A percentile compares a stretch with the other conserved stretches of the same genome.
Conservation (phyloP, 2,329 filamentous ascomycete species). For the Calonectria pteridis region DNA sequence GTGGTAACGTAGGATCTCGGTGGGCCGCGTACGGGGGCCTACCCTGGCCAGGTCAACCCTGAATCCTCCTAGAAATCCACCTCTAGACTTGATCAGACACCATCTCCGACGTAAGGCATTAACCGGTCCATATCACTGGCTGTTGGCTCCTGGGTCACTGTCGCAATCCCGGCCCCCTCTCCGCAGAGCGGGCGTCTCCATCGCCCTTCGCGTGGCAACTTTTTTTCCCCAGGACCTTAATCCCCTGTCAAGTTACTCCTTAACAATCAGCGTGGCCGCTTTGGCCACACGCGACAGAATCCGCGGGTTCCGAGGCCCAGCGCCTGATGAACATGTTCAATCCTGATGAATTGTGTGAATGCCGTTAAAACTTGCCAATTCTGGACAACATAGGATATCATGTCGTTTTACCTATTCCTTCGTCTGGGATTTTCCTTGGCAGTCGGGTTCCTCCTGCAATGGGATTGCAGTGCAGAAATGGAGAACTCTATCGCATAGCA, state of each 20-base stretch:
- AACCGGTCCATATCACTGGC: not conserved
- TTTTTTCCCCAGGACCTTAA: not conserved
- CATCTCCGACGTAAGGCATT: constrained; percentile 3
- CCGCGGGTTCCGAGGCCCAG: not conserved
- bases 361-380: not conserved
- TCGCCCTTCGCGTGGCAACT: too few species aligned
- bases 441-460: not conserved
- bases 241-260: not conserved
- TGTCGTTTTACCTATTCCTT: not conserved
- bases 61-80: not conserved
- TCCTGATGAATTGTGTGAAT: not conserved
- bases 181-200: not conserved
- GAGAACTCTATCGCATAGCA: not conserved
- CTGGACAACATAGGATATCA: not conserved
- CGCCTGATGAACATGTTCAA: not conserved
- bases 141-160: not conserved
- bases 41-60: not conserved
- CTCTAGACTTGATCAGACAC: not conserved
- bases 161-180: not conserved
- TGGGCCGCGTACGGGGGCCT: not conserved
- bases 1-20: not conserved
- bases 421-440: not conserved
- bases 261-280: not conserved
- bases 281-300: not conserved
- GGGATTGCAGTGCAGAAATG: not conserved